Base-by-base conservation (phyloP, 495 filamentous ascomycete genomes). In the Penicillium bialowiezense region DNA sequence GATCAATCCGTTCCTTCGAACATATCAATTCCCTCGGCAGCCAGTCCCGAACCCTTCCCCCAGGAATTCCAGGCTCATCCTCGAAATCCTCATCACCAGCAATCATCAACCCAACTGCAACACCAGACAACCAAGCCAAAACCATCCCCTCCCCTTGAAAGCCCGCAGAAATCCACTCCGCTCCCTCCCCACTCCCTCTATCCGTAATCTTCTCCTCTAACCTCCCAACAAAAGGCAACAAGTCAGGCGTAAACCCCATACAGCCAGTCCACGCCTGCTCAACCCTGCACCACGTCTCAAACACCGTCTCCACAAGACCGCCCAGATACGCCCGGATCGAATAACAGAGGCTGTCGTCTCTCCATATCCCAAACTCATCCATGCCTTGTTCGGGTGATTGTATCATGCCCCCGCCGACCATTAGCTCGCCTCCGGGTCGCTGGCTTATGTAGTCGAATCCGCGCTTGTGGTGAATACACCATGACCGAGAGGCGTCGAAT, bases 71-170 rank as follows among this genome's bases (percentile, higher is more conserved):
- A 24, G 32, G 15, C 31, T 28, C 26, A 29, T 51, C 35, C 15
- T 26, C 38, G 24, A 18, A 28, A 18, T 47, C 32, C 18, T 58
- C 51, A 5, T 7, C 31, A 2, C 51, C 55, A n/a, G 50, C 20
- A 15, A 54, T 5, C 55, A 54, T 58, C 38, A 58, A 41, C 9
- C 33, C 55, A 15, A 58, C 51, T 8, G 55, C 55, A 10, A 43
- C 46, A 12, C 55, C 51, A 5, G 46, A 58, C n/a, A 58, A 44
- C 55, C 55, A 58, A 10, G 55, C 55, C 18, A 51, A 14, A 3
- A 58, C 69, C 69, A 79, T 75, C 19, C 77, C 76, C 20, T 79
- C 67, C 12, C 72, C 75, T 33, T 54, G 58, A 47, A 70, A 79
- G 3, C 73, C 77, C 0, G 68, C 72, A 8, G 65, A 54, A 5